phyloP scores from a whole-genome alignment of 768 basidiomycete genomes.

The Sporobolomyces pararoseus region DNA sequence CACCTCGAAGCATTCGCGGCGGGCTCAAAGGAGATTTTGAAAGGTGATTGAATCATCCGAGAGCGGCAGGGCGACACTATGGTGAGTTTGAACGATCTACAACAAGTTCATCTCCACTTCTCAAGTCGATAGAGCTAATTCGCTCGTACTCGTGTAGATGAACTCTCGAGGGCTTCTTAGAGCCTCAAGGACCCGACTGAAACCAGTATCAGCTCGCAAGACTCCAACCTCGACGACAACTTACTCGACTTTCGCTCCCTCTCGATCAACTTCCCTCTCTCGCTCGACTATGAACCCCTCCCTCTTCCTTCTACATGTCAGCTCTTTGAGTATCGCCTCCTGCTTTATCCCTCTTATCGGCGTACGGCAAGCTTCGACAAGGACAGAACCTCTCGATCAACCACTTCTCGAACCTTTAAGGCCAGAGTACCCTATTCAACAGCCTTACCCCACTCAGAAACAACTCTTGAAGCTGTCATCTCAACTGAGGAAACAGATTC shows the following conservation, averaged over 20 bases:
- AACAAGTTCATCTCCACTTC: not conserved
- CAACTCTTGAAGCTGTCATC: slow-evolving; percentile 12
- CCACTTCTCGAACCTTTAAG: not conserved
- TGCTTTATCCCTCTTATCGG: slow-evolving; percentile 30
- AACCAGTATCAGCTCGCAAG: not conserved
- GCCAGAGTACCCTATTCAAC: slow-evolving; percentile 20
- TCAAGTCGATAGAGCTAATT: not conserved
- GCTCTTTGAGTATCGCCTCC: slow-evolving; percentile 18
- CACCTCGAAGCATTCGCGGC: no score
- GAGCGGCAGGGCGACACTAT: not conserved
- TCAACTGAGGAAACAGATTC: slow-evolving; percentile 22
- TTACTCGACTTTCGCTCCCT: slow-evolving; percentile 11
- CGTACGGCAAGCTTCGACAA: slow-evolving; percentile 5
- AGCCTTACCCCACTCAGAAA: not conserved
- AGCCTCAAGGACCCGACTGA: not conserved
- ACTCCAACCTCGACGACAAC: not conserved
- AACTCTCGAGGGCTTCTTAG: not conserved
- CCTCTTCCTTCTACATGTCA: slow-evolving; percentile 32
- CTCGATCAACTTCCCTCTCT: slow-evolving; percentile 1
- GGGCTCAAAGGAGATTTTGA: no score
- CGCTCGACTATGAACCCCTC: slow-evolving; percentile 23
- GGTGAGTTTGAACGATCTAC: no score
- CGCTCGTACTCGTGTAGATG: not conserved
- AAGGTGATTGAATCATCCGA: no score
- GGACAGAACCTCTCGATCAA: not conserved